These are phyloP conservation scores for Cryptococcus sp. DNA, from an alignment of 1,284 basidiomycete species.

Conservation along the genomic window DNA sequence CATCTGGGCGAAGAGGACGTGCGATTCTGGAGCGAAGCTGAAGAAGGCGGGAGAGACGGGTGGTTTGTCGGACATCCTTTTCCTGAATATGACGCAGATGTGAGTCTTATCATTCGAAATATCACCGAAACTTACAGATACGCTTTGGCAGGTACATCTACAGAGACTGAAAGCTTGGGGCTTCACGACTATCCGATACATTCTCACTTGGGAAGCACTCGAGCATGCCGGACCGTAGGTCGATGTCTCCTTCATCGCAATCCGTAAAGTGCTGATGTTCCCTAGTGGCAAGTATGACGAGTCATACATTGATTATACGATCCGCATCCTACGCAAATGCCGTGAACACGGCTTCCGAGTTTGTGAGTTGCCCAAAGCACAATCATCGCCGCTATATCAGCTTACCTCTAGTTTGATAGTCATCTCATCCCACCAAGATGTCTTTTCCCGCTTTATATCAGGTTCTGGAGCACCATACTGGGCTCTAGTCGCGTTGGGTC, in stretches of 20 bases:
- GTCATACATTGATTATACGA: slow-evolving; percentile 87
- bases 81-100: slow-evolving; percentile 31
- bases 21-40: slow-evolving; percentile 48
- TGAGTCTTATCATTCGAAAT: slow-evolving; percentile 10
- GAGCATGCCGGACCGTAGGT: slow-evolving; percentile 94
- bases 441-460: slow-evolving; percentile 34
- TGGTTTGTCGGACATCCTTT: slow-evolving; percentile 40
- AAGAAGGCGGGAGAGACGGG: slow-evolving; percentile 37
- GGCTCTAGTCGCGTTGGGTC: slow-evolving; percentile 32
- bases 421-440: slow-evolving; percentile 42
- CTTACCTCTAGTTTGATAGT: slow-evolving; percentile 13
- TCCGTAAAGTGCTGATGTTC: not conserved
- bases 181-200: slow-evolving; percentile 84
- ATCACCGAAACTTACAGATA: not conserved
- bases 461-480: slow-evolving; percentile 42
- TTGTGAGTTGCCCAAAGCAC: slow-evolving; percentile 46
- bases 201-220: slow-evolving; percentile 90
- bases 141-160: slow-evolving; percentile 69
- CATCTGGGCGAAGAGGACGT: slow-evolving; percentile 53
- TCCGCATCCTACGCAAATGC: slow-evolving; percentile 81
- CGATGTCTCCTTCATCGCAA: not conserved
- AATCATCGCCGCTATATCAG: not conserved
- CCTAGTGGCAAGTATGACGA: slow-evolving; percentile 82
- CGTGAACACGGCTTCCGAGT: slow-evolving; percentile 89
- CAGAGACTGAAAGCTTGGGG: slow-evolving; percentile 85